Percentiles rank a stretch among this genome's conserved stretches.
These are phyloP conservation scores for Nepenthes alata DNA, from an alignment of 179 eudicot species.

Conservation along the genomic window DNA sequence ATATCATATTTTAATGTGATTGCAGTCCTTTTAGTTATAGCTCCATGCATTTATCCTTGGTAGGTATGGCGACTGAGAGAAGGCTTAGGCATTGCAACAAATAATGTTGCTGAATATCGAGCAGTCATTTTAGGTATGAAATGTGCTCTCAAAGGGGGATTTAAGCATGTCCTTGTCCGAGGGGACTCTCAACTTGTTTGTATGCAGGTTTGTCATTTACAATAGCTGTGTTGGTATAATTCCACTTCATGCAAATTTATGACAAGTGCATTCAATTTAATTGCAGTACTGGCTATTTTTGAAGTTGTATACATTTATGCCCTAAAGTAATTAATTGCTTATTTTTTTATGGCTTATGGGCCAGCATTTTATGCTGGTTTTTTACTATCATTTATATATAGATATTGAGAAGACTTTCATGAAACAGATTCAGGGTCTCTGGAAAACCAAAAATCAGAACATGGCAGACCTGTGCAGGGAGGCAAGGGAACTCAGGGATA, in stretches of 20 bases:
- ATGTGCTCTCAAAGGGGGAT: slow-evolving; percentile 59
- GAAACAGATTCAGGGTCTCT: slow-evolving; percentile 61
- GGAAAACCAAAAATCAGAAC: slow-evolving; percentile 67
- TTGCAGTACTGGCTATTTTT: not conserved
- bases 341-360: not conserved
- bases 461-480: slow-evolving; percentile 73
- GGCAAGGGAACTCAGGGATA: slow-evolving; percentile 53
- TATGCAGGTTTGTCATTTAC: slow-evolving; percentile 44
- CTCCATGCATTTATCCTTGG: slow-evolving; percentile 4
- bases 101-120: slow-evolving; percentile 90
- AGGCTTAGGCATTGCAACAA: slow-evolving; percentile 83
- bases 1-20: not conserved
- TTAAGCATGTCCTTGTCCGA: slow-evolving; percentile 44
- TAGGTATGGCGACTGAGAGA: slow-evolving; percentile 70
- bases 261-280: not conserved
- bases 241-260: not conserved
- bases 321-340: not conserved
- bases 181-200: slow-evolving; percentile 89
- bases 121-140: slow-evolving; percentile 64
- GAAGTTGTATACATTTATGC: not conserved
- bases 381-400: not conserved
- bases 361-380: not conserved
- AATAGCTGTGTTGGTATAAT: not conserved
- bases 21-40: not conserved
- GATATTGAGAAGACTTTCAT: not conserved